Percentiles rank a stretch among this genome's conserved stretches.
Evolutionary conservation across 208 protist species (phyloP).

Genomic region (Acanthamoeba lenticulata): DNA sequence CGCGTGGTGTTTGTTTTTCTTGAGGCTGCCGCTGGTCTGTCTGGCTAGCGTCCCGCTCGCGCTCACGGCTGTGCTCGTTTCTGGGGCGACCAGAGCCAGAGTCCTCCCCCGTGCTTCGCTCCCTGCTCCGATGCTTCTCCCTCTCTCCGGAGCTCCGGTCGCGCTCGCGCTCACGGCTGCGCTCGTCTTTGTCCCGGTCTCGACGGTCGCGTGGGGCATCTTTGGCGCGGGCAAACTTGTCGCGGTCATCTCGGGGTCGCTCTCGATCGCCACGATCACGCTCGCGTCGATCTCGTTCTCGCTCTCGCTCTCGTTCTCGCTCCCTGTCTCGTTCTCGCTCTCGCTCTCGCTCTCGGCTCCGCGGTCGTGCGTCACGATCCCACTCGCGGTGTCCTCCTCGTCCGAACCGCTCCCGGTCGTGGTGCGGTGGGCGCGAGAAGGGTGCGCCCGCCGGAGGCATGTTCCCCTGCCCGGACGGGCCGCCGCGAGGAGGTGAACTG

Average conservation of each 20-base stretch:
- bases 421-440: not conserved
- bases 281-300: not conserved
- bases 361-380: not conserved
- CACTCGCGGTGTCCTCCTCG: not conserved
- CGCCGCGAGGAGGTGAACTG: too few relatives aligned
- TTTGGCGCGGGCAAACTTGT: not conserved
- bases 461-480: too few relatives aligned
- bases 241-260: not conserved
- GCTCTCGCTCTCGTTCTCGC: not conserved
- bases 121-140: too few relatives aligned
- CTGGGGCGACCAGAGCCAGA: too few relatives aligned
- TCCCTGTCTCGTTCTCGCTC: not conserved
- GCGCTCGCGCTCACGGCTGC: too few relatives aligned
- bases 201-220: not conserved
- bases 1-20: not conserved
- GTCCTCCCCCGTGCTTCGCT: too few relatives aligned
- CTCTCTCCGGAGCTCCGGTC: too few relatives aligned
- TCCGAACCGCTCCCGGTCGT: not conserved
- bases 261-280: not conserved
- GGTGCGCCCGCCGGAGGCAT: not conserved
- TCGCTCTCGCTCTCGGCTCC: not conserved
- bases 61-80: not conserved
- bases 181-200: too few relatives aligned
- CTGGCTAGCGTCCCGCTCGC: not conserved
- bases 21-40: too few relatives aligned